Conservation (phyloP, 208 protist species). For the Phytomonas serpens region DNA sequence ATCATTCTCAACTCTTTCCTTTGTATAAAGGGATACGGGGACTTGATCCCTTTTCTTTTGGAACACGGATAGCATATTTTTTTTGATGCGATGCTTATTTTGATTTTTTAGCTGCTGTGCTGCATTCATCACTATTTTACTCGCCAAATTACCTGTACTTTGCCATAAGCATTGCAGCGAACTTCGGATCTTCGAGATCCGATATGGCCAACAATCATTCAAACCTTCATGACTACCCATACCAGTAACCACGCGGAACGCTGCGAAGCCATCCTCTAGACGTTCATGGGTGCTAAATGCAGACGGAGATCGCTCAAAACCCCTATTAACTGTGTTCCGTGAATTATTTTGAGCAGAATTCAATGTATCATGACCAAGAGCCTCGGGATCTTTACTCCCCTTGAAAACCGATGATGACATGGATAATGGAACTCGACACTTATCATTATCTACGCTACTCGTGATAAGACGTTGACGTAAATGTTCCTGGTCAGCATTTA, state of each 20-base stretch:
- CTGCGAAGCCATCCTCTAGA: not conserved
- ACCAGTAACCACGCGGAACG: not conserved
- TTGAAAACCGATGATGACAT: not conserved
- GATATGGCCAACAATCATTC: not conserved
- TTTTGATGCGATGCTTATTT: not conserved
- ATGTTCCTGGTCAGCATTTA: constrained; percentile 13
- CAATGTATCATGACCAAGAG: not conserved
- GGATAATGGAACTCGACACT: not conserved
- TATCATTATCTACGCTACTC: not conserved
- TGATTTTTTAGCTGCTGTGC: not conserved
- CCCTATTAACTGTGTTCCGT: not conserved
- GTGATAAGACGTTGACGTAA: not conserved
- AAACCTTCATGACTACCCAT: not conserved
- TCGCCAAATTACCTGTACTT: not conserved
- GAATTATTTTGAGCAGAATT: not conserved
- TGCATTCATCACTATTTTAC: not conserved
- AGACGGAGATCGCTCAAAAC: not conserved
- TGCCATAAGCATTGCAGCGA: not conserved
- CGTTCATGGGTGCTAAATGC: not conserved
- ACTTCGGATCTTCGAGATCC: not conserved
- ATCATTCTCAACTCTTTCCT: not conserved
- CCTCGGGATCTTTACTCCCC: not conserved
- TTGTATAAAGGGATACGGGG: not conserved
- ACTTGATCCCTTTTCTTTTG: not conserved
- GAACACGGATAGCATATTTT: not conserved